These are phyloP conservation scores for Talaromyces sp. DNA, from an alignment of 2,329 filamentous ascomycete genomes.

Conservation along the genomic window DNA sequence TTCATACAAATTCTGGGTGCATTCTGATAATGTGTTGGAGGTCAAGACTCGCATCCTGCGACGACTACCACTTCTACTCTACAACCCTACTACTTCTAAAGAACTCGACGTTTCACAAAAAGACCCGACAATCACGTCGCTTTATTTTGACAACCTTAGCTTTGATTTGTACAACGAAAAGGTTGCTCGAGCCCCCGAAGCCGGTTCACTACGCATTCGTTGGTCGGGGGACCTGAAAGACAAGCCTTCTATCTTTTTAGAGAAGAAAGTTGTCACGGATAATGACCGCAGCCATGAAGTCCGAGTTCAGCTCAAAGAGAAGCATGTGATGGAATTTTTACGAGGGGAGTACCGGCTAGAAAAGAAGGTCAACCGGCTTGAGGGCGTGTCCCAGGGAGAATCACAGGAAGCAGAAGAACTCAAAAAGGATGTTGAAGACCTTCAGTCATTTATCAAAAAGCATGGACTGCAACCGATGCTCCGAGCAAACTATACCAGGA, in stretches of 20 bases:
- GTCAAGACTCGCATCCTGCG: constrained; percentile 94
- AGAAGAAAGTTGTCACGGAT: constrained; percentile 80
- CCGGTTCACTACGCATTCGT: constrained; percentile 75
- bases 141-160: constrained; percentile 87
- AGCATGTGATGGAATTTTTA: constrained; percentile 84
- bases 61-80: constrained; percentile 83
- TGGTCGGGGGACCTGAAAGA: constrained; percentile 85
- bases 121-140: constrained; percentile 87
- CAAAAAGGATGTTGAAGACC: constrained; percentile 65
- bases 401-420: constrained; percentile 63
- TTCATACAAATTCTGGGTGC: constrained; percentile 95
- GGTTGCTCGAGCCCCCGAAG: constrained; percentile 68
- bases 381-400: constrained; percentile 65
- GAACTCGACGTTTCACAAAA: constrained; percentile 69
- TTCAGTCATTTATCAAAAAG: constrained; percentile 74
- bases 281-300: constrained; percentile 73
- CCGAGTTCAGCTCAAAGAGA: constrained; percentile 83
- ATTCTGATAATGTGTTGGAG: constrained; percentile 90
- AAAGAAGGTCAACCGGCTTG: constrained; percentile 80
- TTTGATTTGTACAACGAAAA: constrained; percentile 87
- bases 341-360: constrained; percentile 86
- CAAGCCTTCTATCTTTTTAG: constrained; percentile 74
- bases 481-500: constrained; percentile 87
- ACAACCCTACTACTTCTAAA: constrained; percentile 80
- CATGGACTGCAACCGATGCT: constrained; percentile 77